Conservation (phyloP, 2,329 filamentous ascomycete genomes). For the Exophiala dermatitidis region DNA sequence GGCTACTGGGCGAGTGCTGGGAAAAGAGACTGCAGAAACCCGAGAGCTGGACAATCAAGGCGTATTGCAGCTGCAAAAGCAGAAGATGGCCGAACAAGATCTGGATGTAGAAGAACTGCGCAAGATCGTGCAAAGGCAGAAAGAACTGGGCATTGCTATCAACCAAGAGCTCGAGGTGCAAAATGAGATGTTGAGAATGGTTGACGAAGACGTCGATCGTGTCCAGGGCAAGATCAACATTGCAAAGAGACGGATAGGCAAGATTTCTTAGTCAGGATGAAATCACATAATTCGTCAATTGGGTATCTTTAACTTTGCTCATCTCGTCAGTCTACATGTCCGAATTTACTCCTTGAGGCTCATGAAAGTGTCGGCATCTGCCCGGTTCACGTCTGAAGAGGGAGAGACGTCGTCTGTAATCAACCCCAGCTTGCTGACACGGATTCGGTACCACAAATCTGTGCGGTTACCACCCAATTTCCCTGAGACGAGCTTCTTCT, state of each 20-base stretch:
- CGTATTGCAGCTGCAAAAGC: slow-evolving; percentile 55
- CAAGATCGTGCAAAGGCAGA: slow-evolving; percentile 53
- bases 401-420: slow-evolving; percentile 38
- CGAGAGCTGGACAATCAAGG: slow-evolving; percentile 58
- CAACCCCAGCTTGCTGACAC: slow-evolving; percentile 61
- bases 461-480: slow-evolving; percentile 67
- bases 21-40: slow-evolving; percentile 55
- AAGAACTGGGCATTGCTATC: slow-evolving; percentile 56
- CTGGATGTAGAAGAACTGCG: slow-evolving; percentile 52
- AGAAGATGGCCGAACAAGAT: slow-evolving; percentile 57
- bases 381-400: slow-evolving; percentile 4
- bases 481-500: slow-evolving; percentile 61
- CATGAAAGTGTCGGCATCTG: slow-evolving; percentile 16
- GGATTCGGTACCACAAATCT: slow-evolving; percentile 75
- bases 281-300: background rate
- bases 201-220: slow-evolving; percentile 52
- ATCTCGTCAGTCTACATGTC: background rate
- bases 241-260: slow-evolving; percentile 42
- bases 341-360: slow-evolving; percentile 1
- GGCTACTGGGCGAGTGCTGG: slow-evolving; percentile 44
- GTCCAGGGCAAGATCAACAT: slow-evolving; percentile 42
- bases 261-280: slow-evolving; percentile 36
- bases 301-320: slow-evolving; percentile 6
- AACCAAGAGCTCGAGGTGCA: slow-evolving; percentile 57
- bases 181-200: slow-evolving; percentile 52